These are phyloP conservation scores for Phytopythium oedochilum DNA, from an alignment of 352 stramenopile species.

Conservation along the genomic window DNA sequence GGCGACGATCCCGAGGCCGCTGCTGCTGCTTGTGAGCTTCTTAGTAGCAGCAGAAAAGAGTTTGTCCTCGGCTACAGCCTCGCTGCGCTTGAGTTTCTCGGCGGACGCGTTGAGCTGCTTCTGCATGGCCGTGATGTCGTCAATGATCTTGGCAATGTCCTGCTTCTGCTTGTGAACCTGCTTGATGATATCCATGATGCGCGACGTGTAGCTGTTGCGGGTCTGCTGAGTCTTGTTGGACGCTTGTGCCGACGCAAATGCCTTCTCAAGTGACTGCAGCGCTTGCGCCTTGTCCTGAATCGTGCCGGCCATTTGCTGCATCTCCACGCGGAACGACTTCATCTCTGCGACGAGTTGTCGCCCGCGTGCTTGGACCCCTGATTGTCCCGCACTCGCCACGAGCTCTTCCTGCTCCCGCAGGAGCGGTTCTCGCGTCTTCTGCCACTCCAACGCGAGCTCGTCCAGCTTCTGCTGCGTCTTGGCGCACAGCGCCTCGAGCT, in stretches of 20 bases:
- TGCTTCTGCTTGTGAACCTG: slow-evolving; percentile 87
- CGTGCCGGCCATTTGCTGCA: slow-evolving; percentile 49
- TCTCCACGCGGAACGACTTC: slow-evolving; percentile 52
- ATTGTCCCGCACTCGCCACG: slow-evolving; percentile 25
- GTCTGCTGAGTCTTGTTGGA: slow-evolving; percentile 16
- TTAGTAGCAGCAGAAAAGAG: slow-evolving; percentile 64
- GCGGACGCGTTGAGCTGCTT: slow-evolving; percentile 74
- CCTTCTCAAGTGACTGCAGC: slow-evolving; percentile 46
- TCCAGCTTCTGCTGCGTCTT: slow-evolving; percentile 45
- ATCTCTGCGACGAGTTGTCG: slow-evolving; percentile 66
- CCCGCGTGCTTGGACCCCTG: slow-evolving; percentile 43
- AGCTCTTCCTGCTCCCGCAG: slow-evolving; percentile 41
- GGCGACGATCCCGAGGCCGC: slow-evolving; percentile 5
- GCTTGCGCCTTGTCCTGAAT: slow-evolving; percentile 76
- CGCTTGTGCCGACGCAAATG: slow-evolving; percentile 45
- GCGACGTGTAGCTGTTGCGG: slow-evolving; percentile 82
- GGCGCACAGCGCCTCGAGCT: slow-evolving; percentile 58
- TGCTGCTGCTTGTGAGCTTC: slow-evolving; percentile 17
- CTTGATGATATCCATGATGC: slow-evolving; percentile 91
- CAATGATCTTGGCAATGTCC: slow-evolving; percentile 79
- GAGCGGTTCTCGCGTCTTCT: slow-evolving; percentile 36
- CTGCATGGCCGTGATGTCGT: slow-evolving; percentile 71
- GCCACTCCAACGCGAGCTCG: slow-evolving; percentile 50
- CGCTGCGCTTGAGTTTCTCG: slow-evolving; percentile 80
- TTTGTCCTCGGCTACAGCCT: slow-evolving; percentile 80